Conservation (phyloP, 2,329 filamentous ascomycete genomes). For the Stachybotrys chartarum region DNA sequence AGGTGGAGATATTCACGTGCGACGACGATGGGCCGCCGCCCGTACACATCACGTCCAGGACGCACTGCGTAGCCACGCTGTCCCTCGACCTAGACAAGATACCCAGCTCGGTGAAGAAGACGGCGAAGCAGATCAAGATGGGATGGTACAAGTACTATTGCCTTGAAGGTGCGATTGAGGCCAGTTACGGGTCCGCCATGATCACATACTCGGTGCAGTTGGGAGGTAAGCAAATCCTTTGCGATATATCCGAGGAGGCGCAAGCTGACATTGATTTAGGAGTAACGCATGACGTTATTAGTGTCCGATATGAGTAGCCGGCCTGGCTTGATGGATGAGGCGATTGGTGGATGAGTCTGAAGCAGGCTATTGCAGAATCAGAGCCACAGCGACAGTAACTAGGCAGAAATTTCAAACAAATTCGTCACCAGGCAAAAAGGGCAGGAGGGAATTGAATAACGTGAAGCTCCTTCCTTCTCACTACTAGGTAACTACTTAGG, state of each 20-base stretch:
- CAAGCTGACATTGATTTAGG: conserved; percentile 12
- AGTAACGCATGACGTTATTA: conserved; percentile 28
- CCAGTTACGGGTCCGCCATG: conserved; percentile 29
- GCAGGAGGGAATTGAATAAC: no score
- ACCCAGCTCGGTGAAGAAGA: conserved; percentile 19
- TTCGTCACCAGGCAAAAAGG: no score
- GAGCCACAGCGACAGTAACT: no score
- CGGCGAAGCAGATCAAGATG: conserved; percentile 23
- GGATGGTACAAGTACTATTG: conserved; percentile 29
- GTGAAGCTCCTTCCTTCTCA: no score
- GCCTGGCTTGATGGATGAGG: background rate
- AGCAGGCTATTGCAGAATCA: no score
- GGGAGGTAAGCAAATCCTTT: conserved; percentile 18
- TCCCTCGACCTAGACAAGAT: conserved; percentile 28
- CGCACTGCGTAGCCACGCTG: conserved; percentile 23
- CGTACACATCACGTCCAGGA: conserved; percentile 19
- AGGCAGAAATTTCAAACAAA: no score
- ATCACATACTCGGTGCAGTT: conserved; percentile 29
- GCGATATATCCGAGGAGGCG: background rate
- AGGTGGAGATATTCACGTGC: conserved; percentile 29
- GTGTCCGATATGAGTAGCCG: conserved; percentile 22
- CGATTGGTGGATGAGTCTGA: background rate
- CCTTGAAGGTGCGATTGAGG: conserved; percentile 27
- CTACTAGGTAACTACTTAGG: no score
- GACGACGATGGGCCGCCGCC: conserved; percentile 22